These are phyloP conservation scores for Phytopythium boreale DNA, from an alignment of 352 stramenopile species.

Conservation along the genomic window DNA sequence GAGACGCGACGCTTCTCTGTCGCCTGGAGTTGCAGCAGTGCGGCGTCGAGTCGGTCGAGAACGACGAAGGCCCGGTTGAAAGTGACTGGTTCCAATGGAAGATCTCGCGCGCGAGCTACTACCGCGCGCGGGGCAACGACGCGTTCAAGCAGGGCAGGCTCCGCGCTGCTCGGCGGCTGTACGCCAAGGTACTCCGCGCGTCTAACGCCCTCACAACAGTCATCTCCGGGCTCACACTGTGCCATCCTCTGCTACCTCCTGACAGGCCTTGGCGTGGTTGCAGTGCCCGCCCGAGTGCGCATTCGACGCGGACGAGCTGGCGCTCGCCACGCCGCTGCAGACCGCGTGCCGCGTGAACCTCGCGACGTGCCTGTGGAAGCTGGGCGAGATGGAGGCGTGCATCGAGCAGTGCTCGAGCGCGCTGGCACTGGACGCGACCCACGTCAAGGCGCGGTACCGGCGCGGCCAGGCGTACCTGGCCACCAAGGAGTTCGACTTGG, in stretches of 20 bases:
- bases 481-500: slow-evolving; percentile 55
- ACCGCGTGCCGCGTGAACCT: slow-evolving; percentile 59
- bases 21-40: slow-evolving; percentile 23
- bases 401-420: slow-evolving; percentile 47
- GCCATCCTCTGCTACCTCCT: background rate
- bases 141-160: slow-evolving; percentile 43
- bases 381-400: slow-evolving; percentile 31
- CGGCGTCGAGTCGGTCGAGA: background rate
- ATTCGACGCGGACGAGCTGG: slow-evolving; percentile 36
- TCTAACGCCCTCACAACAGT: too few relatives aligned
- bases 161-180: slow-evolving; percentile 29
- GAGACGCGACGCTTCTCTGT: slow-evolving; percentile 19
- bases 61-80: background rate
- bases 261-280: slow-evolving; percentile 49
- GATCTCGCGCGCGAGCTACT: slow-evolving; percentile 33
- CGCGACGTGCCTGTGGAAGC: slow-evolving; percentile 60
- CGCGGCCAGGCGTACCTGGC: slow-evolving; percentile 57
- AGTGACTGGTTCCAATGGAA: slow-evolving; percentile 57
- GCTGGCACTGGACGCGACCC: slow-evolving; percentile 34
- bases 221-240: background rate
- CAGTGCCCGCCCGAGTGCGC: slow-evolving; percentile 36
- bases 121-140: slow-evolving; percentile 50
- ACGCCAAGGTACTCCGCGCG: slow-evolving; percentile 23
- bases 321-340: slow-evolving; percentile 27
- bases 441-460: slow-evolving; percentile 65